Evolutionary conservation across 2,329 filamentous ascomycete species (phyloP), one percentile per base, ranked within the genome.

Genomic region (Pestalotiopsis sp.): DNA sequence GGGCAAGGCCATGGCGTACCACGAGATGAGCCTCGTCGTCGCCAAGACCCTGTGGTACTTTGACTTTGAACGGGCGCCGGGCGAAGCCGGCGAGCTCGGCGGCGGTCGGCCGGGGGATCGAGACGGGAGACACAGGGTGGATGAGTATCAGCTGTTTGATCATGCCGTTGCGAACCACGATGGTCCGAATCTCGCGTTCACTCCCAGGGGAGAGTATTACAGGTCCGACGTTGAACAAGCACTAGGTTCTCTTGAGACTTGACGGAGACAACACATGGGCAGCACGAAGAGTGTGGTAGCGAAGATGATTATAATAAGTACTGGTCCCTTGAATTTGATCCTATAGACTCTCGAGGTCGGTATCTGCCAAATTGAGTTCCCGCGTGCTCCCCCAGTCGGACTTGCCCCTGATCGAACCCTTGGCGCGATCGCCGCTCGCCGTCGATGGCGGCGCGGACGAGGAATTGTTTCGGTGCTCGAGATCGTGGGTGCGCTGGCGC

Each of bases 41-140:
- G 67, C 67, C 1, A 64, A 59, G 17, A 68, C 45, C 1, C 4
- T 68, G 23, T 68, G 67, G 67, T 61, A 68, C 20, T 68, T 72
- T 65, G 56, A 58, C 1, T 58, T 58, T 58, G 56, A 2, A 1
- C 4, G 14, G 20, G 56, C 56, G 20, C 20, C 20, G 17, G 56
- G 56, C 2, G 20, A 58, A 17, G 4, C 12, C 1, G 56, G 56
- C 20, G 12, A 58, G 2, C 25, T 58, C 11, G 56, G 56, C 12
- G 56, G 56, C 6, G 56, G 56, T 0, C 12, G 20, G 12, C 9
- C 20, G 25, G 14, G 20, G 56, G 56, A 14, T 14, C 2, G 4
- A 11, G 56, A 12, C 4, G 56, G 14, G 5, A 58, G 56, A 7
- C 31, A 36, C 31, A 58, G 56, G 56, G 17, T 5, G 7, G 25